Conservation (phyloP, 805 yeast genomes). For the Cyberlindnera meyerae region DNA sequence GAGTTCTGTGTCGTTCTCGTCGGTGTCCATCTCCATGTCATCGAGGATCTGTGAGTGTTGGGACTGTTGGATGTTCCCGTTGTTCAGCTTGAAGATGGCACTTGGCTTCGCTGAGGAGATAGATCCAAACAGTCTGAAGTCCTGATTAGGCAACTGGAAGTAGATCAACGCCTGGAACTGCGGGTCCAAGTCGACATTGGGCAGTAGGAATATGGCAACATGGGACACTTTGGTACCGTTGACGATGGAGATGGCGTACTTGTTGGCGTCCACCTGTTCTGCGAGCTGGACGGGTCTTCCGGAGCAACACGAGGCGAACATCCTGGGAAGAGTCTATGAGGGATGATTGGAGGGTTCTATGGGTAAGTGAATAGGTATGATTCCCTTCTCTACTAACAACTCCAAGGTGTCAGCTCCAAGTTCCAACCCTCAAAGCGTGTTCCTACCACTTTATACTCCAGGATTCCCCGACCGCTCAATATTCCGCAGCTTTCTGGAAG, state of each 20-base stretch:
- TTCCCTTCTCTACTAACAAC: no score
- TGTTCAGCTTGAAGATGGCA: constrained; percentile 83
- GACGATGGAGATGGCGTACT: constrained; percentile 58
- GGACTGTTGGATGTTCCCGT: constrained; percentile 22
- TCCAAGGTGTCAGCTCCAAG: no score
- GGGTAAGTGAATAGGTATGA: no score
- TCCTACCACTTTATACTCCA: not conserved
- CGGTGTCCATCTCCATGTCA: constrained; percentile 53
- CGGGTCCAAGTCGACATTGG: constrained; percentile 69
- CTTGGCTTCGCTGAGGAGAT: constrained; percentile 69
- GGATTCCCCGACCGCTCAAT: no score
- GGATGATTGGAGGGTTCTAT: no score
- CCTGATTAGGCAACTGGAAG: constrained; percentile 59
- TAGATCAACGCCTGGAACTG: constrained; percentile 79
- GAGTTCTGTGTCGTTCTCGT: constrained; percentile 21
- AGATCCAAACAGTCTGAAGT: constrained; percentile 65
- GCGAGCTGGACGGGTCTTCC: constrained; percentile 60
- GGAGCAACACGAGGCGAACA: constrained; percentile 77
- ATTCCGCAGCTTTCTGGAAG: constrained; percentile 3
- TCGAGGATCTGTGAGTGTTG: constrained; percentile 38
- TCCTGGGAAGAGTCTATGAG: no score
- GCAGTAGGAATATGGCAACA: constrained; percentile 78
- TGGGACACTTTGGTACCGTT: constrained; percentile 69
- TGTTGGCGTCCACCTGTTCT: constrained; percentile 61
- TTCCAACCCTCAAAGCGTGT: not conserved